Percentiles rank a stretch among this genome's conserved stretches.
phyloP scores from a whole-genome alignment of 768 basidiomycete genomes.

The Stropharia rugosoannulata region DNA sequence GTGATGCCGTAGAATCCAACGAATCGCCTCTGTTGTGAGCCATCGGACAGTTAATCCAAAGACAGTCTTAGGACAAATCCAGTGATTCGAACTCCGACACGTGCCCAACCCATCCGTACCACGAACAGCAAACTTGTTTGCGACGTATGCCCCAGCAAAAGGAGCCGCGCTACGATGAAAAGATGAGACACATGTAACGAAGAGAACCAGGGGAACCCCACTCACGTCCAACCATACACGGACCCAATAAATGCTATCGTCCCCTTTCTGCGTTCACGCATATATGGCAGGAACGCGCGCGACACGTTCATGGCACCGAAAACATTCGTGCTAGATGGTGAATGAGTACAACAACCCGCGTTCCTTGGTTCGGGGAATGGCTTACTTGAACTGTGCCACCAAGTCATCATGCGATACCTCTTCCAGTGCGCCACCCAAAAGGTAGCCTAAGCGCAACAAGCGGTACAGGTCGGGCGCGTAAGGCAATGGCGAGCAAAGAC shows the following conservation, averaged over 20 bases:
- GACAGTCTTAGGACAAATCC: too few relatives aligned
- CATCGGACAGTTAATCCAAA: too few relatives aligned
- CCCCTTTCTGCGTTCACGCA: conserved; percentile 39
- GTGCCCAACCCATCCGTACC: conserved; percentile 13
- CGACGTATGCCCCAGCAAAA: conserved; percentile 32
- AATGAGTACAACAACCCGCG: background rate
- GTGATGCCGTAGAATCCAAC: background rate
- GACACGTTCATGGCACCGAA: conserved; percentile 43
- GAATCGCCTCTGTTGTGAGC: background rate
- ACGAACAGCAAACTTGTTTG: conserved; percentile 38
- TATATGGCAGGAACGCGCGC: conserved; percentile 46
- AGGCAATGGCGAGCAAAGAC: too few relatives aligned
- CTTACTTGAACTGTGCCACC: too few relatives aligned
- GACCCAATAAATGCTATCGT: conserved; percentile 45
- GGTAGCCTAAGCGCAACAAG: too few relatives aligned
- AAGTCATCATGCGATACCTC: too few relatives aligned
- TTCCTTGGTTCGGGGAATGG: too few relatives aligned
- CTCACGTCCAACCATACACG: conserved; percentile 33
- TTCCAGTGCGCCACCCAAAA: too few relatives aligned
- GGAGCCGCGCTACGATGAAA: conserved; percentile 20
- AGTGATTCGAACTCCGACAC: too few relatives aligned
- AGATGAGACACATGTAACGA: background rate
- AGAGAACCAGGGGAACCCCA: background rate
- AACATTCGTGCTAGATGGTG: conserved; percentile 33
- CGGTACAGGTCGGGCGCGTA: too few relatives aligned